Evolutionary conservation across 306 rosid genomes (phyloP).

Genomic region (Pyrus communis): DNA sequence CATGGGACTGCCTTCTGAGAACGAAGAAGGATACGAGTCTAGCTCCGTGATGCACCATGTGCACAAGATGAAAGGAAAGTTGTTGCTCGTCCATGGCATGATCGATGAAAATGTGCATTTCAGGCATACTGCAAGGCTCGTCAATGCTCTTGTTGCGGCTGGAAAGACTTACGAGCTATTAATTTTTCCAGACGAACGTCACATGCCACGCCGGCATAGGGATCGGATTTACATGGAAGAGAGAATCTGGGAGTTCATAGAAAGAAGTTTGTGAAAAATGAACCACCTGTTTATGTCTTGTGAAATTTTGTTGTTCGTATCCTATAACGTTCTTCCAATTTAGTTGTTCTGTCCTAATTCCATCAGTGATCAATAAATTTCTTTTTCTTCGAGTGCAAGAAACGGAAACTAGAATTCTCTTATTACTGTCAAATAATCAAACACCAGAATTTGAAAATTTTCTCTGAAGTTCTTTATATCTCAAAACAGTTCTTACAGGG

Average conservation of each 20-base stretch:
- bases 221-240: conserved; percentile 90
- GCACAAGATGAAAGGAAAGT: conserved; percentile 54
- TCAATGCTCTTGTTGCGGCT: conserved; percentile 77
- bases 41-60: conserved; percentile 74
- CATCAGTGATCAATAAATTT: not conserved
- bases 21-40: conserved; percentile 37
- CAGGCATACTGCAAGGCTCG: conserved; percentile 91
- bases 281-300: conserved; percentile 9
- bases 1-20: conserved; percentile 78
- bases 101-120: conserved; percentile 96
- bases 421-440: not conserved
- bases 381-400: not conserved
- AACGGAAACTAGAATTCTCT: not conserved
- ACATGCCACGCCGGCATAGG: conserved; percentile 75
- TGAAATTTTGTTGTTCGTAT: not conserved
- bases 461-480: too few relatives aligned
- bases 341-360: not conserved
- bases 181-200: conserved; percentile 87
- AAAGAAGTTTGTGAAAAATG: conserved; percentile 51
- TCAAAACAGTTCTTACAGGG: too few relatives aligned
- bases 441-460: not conserved
- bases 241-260: conserved; percentile 91
- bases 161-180: conserved; percentile 76
- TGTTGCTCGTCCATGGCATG: conserved; percentile 92
- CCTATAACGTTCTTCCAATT: not conserved